A percentile compares a stretch with the other conserved stretches of the same genome.
phyloP scores from a whole-genome alignment of 1,284 basidiomycete genomes.

The Pisolithus thermaeus region DNA sequence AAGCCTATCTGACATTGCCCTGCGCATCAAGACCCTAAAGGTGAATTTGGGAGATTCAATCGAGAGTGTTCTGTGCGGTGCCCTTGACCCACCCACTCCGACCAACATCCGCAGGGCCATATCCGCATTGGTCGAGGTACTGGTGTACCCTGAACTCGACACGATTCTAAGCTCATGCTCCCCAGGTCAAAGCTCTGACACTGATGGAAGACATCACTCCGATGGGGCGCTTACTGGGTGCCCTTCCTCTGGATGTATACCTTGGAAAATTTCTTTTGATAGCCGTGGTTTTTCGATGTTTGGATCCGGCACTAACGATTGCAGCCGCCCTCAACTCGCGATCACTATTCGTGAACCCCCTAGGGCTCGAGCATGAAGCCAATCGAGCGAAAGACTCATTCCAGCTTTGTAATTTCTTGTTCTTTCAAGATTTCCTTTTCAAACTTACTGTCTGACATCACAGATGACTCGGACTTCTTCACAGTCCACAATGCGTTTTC shows the following conservation, averaged over 20 bases:
- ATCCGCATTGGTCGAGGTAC: constrained; percentile 85
- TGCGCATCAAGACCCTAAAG: constrained; percentile 97
- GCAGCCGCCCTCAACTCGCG: constrained; percentile 92
- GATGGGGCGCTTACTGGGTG: constrained; percentile 87
- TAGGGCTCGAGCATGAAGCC: constrained; percentile 86
- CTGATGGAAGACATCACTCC: constrained; percentile 89
- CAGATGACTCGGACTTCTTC: constrained; percentile 95
- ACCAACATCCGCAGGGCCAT: constrained; percentile 92
- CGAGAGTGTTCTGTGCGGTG: constrained; percentile 84
- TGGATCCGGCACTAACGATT: constrained; percentile 95
- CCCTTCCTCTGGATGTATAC: constrained; percentile 94
- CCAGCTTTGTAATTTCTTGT: constrained; percentile 52
- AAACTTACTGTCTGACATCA: constrained; percentile 1
- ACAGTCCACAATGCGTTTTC: constrained; percentile 90
- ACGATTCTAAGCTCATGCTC: constrained; percentile 6
- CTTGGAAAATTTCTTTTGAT: constrained; percentile 92
- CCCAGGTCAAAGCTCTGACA: constrained; percentile 79
- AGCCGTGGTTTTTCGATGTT: constrained; percentile 81
- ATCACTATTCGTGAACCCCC: constrained; percentile 86
- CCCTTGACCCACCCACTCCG: constrained; percentile 85
- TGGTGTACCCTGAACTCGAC: not conserved
- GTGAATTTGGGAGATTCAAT: constrained; percentile 83
- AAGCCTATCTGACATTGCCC: constrained; percentile 89
- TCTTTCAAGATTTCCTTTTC: constrained; percentile 17
- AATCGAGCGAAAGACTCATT: constrained; percentile 82